These are phyloP conservation scores for Cadophora gregata DNA, from an alignment of 2,329 filamentous ascomycete genomes.

Conservation along the genomic window DNA sequence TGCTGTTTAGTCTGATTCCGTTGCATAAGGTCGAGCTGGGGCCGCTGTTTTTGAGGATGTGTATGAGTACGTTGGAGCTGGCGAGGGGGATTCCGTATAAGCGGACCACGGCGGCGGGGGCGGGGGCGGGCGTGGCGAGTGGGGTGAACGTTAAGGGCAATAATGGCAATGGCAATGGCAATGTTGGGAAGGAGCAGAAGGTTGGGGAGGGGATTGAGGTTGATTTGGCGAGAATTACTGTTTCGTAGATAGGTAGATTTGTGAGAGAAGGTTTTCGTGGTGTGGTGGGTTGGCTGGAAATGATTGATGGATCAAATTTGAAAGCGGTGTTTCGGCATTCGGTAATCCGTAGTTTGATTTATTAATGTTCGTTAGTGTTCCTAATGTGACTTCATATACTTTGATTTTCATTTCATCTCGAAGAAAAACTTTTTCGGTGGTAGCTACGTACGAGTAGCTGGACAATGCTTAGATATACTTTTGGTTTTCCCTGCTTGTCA, in stretches of 20 bases:
- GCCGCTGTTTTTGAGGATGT: slow-evolving; percentile 33
- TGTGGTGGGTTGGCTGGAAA: too few relatives aligned
- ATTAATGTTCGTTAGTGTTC: background rate
- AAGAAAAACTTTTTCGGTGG: too few relatives aligned
- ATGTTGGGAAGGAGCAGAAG: too few relatives aligned
- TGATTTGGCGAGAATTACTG: background rate
- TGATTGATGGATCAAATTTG: too few relatives aligned
- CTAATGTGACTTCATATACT: background rate
- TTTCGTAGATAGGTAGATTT: background rate
- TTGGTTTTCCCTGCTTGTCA: too few relatives aligned
- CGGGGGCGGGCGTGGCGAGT: background rate
- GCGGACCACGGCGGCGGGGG: background rate
- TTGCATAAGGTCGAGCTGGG: slow-evolving; percentile 41
- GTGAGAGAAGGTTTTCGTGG: too few relatives aligned
- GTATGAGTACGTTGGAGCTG: slow-evolving; percentile 30
- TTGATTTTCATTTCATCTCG: background rate
- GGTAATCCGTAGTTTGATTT: too few relatives aligned
- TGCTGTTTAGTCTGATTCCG: slow-evolving; percentile 44
- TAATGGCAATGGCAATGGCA: background rate
- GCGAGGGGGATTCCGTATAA: slow-evolving; percentile 16
- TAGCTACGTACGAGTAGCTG: too few relatives aligned
- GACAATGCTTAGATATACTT: too few relatives aligned
- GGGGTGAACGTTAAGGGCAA: background rate
- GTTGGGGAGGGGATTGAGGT: background rate
- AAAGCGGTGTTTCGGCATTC: too few relatives aligned